Base-by-base conservation (phyloP, 495 filamentous ascomycete genomes). In the Geoglossum glabrum region DNA sequence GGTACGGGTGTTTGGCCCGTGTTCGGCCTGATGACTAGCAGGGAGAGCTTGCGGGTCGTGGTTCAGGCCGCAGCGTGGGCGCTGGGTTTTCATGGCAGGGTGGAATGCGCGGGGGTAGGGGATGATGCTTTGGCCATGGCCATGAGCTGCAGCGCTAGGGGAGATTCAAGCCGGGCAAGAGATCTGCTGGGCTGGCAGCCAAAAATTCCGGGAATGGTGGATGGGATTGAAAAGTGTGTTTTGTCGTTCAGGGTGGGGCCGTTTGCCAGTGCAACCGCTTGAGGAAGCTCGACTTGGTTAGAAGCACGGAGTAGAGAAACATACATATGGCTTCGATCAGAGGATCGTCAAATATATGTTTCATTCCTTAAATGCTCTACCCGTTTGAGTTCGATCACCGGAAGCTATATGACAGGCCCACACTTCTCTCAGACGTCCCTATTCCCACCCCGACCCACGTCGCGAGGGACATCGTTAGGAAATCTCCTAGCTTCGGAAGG, bases 151-250 rank as follows among this genome's bases (percentile, higher is more conserved):
- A 65, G 55, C 40, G 43, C 63, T 13, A 68, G 65, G 50, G 52
- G 49, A 1, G 64, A 63, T 56, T 62, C 62, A 0, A 64, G 62
- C 28, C 60, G 69, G 21, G 72, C 72, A 6, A 71, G 60, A 63
- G 49, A 34, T 11, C 55, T 73, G 0, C 60, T 74, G 36, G 72
- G 66, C 19, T 74, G 72, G 72, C 57, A 60, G 19, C 69, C 72
- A 1, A 40, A 51, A 19, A 28, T 60, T 21, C 17, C 0, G 21
- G 61, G 61, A 19, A 36, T 63, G 49, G 52, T 61, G 30, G 57
- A 27, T 11, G 51, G 52, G 27, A 60, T 62, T 19, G 57, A 60
- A 1, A 27, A 25, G 13, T 62, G 57, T 57, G 58, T 31, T 30
- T 25, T 30, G 25, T 61, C 62, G 11, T 62, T 59, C 38, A 40